Conservation (phyloP, 768 basidiomycete genomes). For the Fomitopsis serialis region DNA sequence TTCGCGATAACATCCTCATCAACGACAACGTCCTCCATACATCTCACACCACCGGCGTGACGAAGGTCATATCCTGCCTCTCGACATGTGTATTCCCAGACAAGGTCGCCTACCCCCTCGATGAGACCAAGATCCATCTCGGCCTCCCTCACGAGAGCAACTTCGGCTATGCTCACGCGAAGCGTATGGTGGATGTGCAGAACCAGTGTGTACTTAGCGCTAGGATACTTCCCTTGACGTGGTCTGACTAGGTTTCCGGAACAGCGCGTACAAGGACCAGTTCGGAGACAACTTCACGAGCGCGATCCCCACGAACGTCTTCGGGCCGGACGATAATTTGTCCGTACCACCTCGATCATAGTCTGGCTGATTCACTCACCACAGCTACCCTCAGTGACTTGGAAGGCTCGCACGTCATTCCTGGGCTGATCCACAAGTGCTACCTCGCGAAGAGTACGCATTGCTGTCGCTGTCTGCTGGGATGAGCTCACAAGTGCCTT, state of each 20-base stretch:
- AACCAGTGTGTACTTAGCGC: constrained; percentile 62
- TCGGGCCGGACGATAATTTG: constrained; percentile 95
- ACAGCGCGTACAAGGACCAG: constrained; percentile 91
- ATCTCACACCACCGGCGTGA: constrained; percentile 54
- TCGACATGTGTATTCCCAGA: constrained; percentile 98
- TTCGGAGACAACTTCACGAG: constrained; percentile 93
- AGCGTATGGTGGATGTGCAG: constrained; percentile 94
- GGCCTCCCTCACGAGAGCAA: constrained; percentile 93
- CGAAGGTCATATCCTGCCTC: constrained; percentile 90
- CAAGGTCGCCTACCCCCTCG: constrained; percentile 87
- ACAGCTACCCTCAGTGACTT: constrained; percentile 53
- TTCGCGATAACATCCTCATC: constrained; percentile 92
- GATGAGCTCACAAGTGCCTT: not conserved
- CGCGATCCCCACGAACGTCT: constrained; percentile 96
- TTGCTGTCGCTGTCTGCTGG: not conserved
- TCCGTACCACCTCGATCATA: constrained; percentile 24
- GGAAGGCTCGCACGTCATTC: constrained; percentile 91
- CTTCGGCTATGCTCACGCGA: constrained; percentile 95
- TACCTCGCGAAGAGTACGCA: constrained; percentile 80
- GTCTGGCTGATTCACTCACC: not conserved
- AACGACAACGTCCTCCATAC: constrained; percentile 90
- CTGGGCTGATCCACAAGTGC: constrained; percentile 90
- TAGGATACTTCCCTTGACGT: not conserved
- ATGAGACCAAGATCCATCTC: constrained; percentile 87
- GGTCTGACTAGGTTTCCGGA: not conserved